Evolutionary conservation across 1,139 yeast species (phyloP).

Genomic region (Yamadazyma atmosphaerica): DNA sequence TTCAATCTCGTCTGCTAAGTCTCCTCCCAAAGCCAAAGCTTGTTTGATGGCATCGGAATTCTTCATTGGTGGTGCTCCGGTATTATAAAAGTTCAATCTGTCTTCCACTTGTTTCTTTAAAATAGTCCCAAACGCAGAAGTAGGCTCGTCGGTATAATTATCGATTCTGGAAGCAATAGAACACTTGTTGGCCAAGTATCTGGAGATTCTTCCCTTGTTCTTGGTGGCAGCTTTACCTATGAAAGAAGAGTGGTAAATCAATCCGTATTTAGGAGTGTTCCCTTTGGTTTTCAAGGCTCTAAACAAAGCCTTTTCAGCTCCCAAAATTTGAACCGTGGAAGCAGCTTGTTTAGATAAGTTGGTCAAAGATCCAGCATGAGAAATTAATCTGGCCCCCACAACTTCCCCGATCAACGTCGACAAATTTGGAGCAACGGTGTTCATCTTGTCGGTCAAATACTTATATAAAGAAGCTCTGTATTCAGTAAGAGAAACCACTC

Average conservation of each 20-base stretch:
- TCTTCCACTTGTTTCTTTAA: slow-evolving; percentile 97
- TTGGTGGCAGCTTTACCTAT: slow-evolving; percentile 97
- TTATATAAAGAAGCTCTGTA: slow-evolving; percentile 91
- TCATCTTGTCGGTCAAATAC: slow-evolving; percentile 91
- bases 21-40: slow-evolving; percentile 73
- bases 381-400: slow-evolving; percentile 96
- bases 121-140: slow-evolving; percentile 83
- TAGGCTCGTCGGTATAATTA: slow-evolving; percentile 86
- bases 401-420: slow-evolving; percentile 95
- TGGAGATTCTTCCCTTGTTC: slow-evolving; percentile 98
- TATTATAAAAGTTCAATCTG: slow-evolving; percentile 91
- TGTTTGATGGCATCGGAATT: slow-evolving; percentile 91
- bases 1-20: slow-evolving; percentile 28
- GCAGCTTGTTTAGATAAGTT: slow-evolving; percentile 98
- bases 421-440: slow-evolving; percentile 96
- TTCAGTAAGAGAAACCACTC: slow-evolving; percentile 91
- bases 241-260: slow-evolving; percentile 93
- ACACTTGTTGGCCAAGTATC: slow-evolving; percentile 98
- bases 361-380: slow-evolving; percentile 95
- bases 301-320: slow-evolving; percentile 99
- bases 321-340: slow-evolving; percentile 96
- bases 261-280: slow-evolving; percentile 98
- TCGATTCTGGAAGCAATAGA: slow-evolving; percentile 98
- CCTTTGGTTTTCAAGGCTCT: slow-evolving; percentile 98
- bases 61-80: slow-evolving; percentile 96